phyloP scores from a whole-genome alignment of 2,329 filamentous ascomycete genomes.

The Aspergillus aculeatus region DNA sequence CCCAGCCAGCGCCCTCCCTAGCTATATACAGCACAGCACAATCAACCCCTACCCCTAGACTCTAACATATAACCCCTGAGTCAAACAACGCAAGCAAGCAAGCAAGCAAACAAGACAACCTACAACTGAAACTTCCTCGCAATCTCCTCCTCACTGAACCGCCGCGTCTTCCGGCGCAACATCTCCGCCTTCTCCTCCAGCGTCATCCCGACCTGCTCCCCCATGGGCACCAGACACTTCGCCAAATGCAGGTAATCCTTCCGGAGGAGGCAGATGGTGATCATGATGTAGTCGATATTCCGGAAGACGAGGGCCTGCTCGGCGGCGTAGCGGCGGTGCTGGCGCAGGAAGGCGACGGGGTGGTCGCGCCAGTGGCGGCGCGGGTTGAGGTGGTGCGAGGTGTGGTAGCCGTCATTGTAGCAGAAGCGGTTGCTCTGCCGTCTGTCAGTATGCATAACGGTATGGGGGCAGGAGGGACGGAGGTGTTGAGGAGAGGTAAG shows the following conservation, averaged over 20 bases:
- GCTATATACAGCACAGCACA: background rate
- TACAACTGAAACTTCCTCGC: conserved; percentile 9
- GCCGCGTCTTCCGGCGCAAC: conserved; percentile 63
- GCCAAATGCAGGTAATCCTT: conserved; percentile 73
- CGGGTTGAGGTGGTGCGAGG: conserved; percentile 48
- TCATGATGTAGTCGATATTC: conserved; percentile 77
- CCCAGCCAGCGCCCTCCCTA: background rate
- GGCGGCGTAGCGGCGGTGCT: conserved; percentile 64
- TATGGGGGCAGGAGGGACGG: no score
- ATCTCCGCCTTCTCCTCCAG: conserved; percentile 63
- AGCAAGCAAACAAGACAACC: no score
- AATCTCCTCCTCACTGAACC: conserved; percentile 46
- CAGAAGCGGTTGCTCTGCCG: conserved; percentile 73
- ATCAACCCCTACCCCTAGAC: no score
- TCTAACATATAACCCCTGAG: no score
- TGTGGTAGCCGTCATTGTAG: conserved; percentile 82
- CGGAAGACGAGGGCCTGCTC: conserved; percentile 74
- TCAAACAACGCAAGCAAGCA: no score
- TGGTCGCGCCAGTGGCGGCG: conserved; percentile 77
- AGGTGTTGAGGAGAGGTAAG: no score
- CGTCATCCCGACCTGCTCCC: conserved; percentile 66
- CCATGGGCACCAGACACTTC: conserved; percentile 70
- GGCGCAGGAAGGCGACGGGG: conserved; percentile 68
- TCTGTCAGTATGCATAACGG: no score
- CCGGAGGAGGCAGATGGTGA: conserved; percentile 65